Evolutionary conservation across 2,329 filamentous ascomycete species (phyloP).

Genomic region (Pseudovirgaria hyperparasitica): DNA sequence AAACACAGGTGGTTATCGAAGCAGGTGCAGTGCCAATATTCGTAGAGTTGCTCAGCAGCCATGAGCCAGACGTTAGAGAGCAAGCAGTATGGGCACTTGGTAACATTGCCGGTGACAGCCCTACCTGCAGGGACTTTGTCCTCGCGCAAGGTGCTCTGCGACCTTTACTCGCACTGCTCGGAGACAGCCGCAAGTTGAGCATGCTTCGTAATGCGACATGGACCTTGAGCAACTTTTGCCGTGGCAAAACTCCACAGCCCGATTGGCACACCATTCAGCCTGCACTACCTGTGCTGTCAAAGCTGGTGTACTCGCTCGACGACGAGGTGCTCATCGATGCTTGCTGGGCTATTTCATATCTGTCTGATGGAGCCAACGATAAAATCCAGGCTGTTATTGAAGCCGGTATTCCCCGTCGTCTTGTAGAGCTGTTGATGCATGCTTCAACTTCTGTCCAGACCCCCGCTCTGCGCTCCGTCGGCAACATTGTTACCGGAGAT

Average conservation of each 20-base stretch:
- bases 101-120: slow-evolving; percentile 98
- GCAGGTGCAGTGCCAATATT: slow-evolving; percentile 97
- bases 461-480: slow-evolving; percentile 88
- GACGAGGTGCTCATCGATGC: slow-evolving; percentile 98
- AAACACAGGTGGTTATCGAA: slow-evolving; percentile 98
- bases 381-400: slow-evolving; percentile 99
- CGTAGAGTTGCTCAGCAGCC: slow-evolving; percentile 87
- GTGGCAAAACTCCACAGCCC: slow-evolving; percentile 96
- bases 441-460: slow-evolving; percentile 97
- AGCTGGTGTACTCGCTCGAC: slow-evolving; percentile 96
- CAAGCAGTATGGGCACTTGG: slow-evolving; percentile 97
- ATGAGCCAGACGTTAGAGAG: slow-evolving; percentile 93
- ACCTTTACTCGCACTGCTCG: slow-evolving; percentile 77
- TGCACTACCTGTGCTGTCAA: slow-evolving; percentile 85
- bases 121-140: slow-evolving; percentile 93
- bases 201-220: slow-evolving; percentile 98
- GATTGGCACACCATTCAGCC: slow-evolving; percentile 95
- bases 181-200: slow-evolving; percentile 96
- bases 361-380: slow-evolving; percentile 95
- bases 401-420: slow-evolving; percentile 87
- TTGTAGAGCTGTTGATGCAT: slow-evolving; percentile 96
- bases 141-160: slow-evolving; percentile 81
- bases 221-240: slow-evolving; percentile 99
- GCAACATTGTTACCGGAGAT: slow-evolving; percentile 97
- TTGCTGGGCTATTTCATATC: slow-evolving; percentile 98